phyloP scores from a whole-genome alignment of 2,329 filamentous ascomycete species.

The Nothophoma quercina region DNA sequence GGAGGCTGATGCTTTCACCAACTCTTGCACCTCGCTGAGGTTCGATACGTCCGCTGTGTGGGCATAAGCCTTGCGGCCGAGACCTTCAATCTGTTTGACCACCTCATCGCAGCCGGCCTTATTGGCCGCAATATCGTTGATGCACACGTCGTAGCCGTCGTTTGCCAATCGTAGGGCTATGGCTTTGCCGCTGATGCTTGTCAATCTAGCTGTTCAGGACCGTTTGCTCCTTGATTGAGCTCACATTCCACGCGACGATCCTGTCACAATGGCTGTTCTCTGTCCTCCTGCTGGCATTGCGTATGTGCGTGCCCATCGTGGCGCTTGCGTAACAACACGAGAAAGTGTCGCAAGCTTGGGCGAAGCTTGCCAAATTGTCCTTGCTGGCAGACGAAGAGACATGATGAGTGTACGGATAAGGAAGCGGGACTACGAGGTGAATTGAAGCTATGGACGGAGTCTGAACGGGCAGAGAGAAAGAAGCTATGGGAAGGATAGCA shows the following conservation, averaged over 20 bases:
- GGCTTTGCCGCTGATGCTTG: conserved; percentile 61
- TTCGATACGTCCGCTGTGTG: conserved; percentile 69
- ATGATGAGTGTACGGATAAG: conserved; percentile 16
- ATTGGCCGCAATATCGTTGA: conserved; percentile 68
- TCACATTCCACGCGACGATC: conserved; percentile 50
- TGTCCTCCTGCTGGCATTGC: conserved; percentile 28
- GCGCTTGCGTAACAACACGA: conserved; percentile 22
- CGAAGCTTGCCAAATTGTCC: conserved; percentile 31
- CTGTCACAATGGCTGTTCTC: conserved; percentile 50
- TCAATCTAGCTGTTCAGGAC: conserved; percentile 6
- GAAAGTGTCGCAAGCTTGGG: conserved; percentile 20
- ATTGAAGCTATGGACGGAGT: neutral
- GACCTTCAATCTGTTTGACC: conserved; percentile 60
- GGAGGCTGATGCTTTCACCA: conserved; percentile 62
- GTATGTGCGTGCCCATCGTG: conserved; percentile 36
- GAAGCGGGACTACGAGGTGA: neutral
- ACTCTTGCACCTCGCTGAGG: conserved; percentile 58
- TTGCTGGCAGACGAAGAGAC: conserved; percentile 31
- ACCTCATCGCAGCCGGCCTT: conserved; percentile 60
- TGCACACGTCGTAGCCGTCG: conserved; percentile 71
- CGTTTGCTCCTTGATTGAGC: conserved; percentile 4
- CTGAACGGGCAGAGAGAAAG: neutral
- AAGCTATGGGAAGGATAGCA: neutral
- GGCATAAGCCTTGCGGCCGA: conserved; percentile 62
- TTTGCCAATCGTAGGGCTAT: conserved; percentile 69